A percentile compares a stretch with the other conserved stretches of the same genome.
These are phyloP conservation scores for Thalassiosira mediterranea DNA, from an alignment of 352 stramenopile genomes.

Conservation along the genomic window DNA sequence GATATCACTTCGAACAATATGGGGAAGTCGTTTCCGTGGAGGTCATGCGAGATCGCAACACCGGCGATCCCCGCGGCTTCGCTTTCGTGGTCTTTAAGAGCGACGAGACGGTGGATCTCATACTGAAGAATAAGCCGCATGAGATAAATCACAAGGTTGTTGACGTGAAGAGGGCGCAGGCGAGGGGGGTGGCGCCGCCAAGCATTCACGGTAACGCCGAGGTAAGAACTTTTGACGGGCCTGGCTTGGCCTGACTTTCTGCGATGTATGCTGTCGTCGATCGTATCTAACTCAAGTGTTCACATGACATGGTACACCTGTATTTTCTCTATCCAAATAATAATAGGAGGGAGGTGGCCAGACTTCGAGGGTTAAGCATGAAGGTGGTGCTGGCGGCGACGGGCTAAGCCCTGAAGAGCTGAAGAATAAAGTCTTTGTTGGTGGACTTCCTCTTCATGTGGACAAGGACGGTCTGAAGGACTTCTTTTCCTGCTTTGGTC, in stretches of 20 bases:
- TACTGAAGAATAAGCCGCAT: conserved; percentile 72
- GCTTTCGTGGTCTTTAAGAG: conserved; percentile 83
- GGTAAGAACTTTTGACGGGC: conserved; percentile 11
- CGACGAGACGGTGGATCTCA: conserved; percentile 75
- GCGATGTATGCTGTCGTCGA: too few relatives aligned
- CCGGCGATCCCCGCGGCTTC: conserved; percentile 81
- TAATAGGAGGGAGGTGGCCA: background rate
- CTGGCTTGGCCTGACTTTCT: too few relatives aligned
- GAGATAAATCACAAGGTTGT: conserved; percentile 85
- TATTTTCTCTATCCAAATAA: too few relatives aligned
- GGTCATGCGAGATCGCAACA: conserved; percentile 81
- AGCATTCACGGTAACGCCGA: conserved; percentile 66
- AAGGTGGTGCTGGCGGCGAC: background rate
- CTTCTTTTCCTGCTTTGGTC: conserved; percentile 54
- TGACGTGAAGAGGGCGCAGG: conserved; percentile 83
- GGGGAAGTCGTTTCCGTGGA: conserved; percentile 68
- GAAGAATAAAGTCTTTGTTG: conserved; percentile 83
- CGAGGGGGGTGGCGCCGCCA: conserved; percentile 69
- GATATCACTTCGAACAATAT: conserved; percentile 84
- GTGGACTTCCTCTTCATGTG: conserved; percentile 73
- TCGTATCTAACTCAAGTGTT: too few relatives aligned
- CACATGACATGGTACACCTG: conserved; percentile 13
- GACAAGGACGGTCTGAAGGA: conserved; percentile 76
- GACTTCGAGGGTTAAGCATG: background rate
- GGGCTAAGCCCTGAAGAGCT: conserved; percentile 70